Conservation (phyloP, 2,329 filamentous ascomycete genomes). For the Claviceps maximensis region DNA sequence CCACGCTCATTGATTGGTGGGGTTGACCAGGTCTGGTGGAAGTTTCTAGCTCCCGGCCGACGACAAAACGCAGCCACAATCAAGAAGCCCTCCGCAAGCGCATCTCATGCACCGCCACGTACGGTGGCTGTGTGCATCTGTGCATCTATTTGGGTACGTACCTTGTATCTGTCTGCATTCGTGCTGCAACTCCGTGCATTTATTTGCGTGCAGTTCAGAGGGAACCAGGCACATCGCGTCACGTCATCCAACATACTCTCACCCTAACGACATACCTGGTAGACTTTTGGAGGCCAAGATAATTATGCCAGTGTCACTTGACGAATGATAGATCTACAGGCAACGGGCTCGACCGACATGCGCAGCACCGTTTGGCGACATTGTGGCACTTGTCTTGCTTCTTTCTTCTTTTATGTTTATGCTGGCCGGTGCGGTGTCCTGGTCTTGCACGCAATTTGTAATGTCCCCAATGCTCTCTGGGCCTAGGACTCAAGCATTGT, state of each 20-base stretch:
- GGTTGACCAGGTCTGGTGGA: conserved; percentile 7
- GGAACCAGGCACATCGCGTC: background rate
- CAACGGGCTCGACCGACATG: background rate
- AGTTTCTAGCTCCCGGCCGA: conserved; percentile 10
- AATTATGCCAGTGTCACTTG: background rate
- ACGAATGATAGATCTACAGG: background rate
- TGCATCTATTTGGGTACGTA: too few relatives aligned
- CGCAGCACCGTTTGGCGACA: background rate
- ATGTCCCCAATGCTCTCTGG: background rate
- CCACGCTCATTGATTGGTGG: background rate
- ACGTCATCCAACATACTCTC: background rate
- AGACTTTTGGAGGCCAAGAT: background rate
- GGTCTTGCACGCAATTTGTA: background rate
- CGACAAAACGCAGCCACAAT: background rate
- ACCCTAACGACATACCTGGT: background rate
- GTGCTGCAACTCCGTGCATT: background rate
- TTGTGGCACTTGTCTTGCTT: background rate
- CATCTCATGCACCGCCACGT: background rate
- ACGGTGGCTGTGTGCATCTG: background rate
- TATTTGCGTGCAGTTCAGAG: background rate
- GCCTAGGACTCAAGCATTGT: background rate
- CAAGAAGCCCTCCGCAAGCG: background rate
- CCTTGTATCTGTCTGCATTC: background rate
- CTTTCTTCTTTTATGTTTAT: background rate
- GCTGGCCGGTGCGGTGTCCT: background rate